A percentile compares a stretch with the other conserved stretches of the same genome.
Conservation (phyloP, 495 filamentous ascomycete species). For the Chaetomium tenue region DNA sequence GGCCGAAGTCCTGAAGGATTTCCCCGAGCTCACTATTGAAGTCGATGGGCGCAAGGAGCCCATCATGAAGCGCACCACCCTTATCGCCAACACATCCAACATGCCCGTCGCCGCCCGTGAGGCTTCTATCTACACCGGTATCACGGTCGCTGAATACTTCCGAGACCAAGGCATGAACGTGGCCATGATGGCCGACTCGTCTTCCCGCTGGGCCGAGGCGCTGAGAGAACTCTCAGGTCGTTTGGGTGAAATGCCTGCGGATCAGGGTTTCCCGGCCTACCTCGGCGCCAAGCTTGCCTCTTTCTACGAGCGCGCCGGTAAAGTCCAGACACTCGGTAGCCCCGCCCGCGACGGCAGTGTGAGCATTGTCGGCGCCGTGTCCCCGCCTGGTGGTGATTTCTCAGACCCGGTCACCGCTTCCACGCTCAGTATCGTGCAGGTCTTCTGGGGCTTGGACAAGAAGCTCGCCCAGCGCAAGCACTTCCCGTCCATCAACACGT, state of each 20-base stretch:
- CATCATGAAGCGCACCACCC: conserved; percentile 99
- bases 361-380: conserved; percentile 97
- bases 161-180: conserved; percentile 97
- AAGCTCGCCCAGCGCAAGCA: conserved; percentile 98
- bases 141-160: conserved; percentile 97
- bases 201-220: conserved; percentile 97
- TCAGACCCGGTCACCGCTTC: conserved; percentile 94
- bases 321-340: conserved; percentile 79
- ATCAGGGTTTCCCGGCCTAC: conserved; percentile 99
- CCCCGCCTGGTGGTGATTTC: conserved; percentile 97
- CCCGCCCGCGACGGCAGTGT: conserved; percentile 86
- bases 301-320: conserved; percentile 98
- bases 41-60: conserved; percentile 90
- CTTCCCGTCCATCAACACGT: conserved; percentile 98
- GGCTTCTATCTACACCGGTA: conserved; percentile 98
- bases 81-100: conserved; percentile 99
- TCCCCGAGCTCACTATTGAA: conserved; percentile 91
- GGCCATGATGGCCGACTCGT: conserved; percentile 99
- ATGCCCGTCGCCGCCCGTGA: conserved; percentile 99
- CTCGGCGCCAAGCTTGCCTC: conserved; percentile 93
- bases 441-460: conserved; percentile 99
- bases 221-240: conserved; percentile 98
- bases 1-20: conserved; percentile 99
- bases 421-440: conserved; percentile 96
- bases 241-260: conserved; percentile 98